Base-by-base conservation (phyloP, 768 basidiomycete species). In the Phaffia tasmanica region DNA sequence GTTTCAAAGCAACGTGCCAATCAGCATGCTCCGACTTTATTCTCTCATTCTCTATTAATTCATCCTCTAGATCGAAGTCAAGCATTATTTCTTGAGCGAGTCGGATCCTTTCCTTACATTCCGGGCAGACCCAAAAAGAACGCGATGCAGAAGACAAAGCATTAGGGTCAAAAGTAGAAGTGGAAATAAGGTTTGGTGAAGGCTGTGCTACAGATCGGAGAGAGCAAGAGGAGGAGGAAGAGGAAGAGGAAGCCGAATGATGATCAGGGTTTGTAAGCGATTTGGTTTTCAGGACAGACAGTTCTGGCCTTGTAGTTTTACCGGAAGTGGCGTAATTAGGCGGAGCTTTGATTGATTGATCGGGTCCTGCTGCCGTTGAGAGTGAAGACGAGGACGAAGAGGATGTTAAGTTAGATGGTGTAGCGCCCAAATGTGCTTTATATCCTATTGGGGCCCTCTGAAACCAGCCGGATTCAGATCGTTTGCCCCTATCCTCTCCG, bases 1-100 rank as follows among this genome's bases (percentile, higher is more conserved):
- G 46, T 8, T 50, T 53, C 42, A 56, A 32, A 2, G 66, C 66
- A 14, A 67, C 16, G 23, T 67, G 66, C 60, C 55, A 61, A 25
- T 67, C 66, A 15, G 25, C 29, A 27, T 67, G 66, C 61, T 67
- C 66, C 46, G 29, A 56, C 55, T 57, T 55, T 16, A 67, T 35
- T n/a, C 66, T 51, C 0, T 62, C 66, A 32, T 63, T 63, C 53
- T 46, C 32, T 27, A 7, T 27, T 42, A 15, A 19, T 23, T 27
- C 42, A 18, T 55, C 48, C 46, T 32, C 25, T 30, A 55, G 55
- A 15, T 35, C 42, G 47, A 57, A 25, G 4, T 32, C 32, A 46
- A 23, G 21, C 46, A 42, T 57, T 19, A 62, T 56, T 18, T 27
- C 32, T 9, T 29, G 49, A 48, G 61, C 30, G 54, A 55, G 25